These are phyloP conservation scores for Neofusicoccum umdonicola DNA, from an alignment of 2,329 filamentous ascomycete species.

Conservation along the genomic window DNA sequence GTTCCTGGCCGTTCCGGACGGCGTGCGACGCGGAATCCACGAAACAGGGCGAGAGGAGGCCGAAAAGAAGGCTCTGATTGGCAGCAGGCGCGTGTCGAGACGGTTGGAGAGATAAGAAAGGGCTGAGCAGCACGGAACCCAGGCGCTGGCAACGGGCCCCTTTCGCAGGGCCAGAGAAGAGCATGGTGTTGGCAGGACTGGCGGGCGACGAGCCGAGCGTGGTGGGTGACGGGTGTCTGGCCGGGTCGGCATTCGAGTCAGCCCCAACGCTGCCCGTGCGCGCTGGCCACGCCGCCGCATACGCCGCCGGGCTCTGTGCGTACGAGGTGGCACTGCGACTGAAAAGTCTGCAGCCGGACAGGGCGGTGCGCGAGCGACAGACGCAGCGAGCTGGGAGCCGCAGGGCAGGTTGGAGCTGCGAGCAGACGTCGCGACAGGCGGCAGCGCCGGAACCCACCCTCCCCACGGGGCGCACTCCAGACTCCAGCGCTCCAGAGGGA, in stretches of 20 bases:
- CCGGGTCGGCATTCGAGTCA: constrained; percentile 7
- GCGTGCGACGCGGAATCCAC: not conserved
- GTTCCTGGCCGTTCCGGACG: not conserved
- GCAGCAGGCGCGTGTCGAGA: not conserved
- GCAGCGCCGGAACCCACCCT: constrained; percentile 7
- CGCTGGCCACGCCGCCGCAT: not conserved
- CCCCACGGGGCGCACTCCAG: not conserved
- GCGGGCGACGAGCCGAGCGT: not conserved
- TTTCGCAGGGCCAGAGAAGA: not conserved
- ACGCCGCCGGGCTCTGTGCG: not conserved
- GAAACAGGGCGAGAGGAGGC: not conserved
- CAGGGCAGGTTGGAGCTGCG: not conserved
- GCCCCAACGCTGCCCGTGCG: not conserved
- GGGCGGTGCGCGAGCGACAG: too few relatives aligned
- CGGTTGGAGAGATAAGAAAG: not conserved
- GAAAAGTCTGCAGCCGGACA: too few relatives aligned
- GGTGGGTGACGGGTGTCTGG: not conserved
- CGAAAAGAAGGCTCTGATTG: not conserved
- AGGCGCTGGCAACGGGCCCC: too few relatives aligned
- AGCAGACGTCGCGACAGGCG: not conserved
- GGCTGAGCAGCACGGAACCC: not conserved
- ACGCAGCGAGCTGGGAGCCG: too few relatives aligned
- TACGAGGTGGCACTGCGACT: not conserved
- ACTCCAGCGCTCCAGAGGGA: not conserved
- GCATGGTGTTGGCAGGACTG: not conserved